Evolutionary conservation across 306 rosid species (phyloP).

Genomic region (Dryas alaskensis): DNA sequence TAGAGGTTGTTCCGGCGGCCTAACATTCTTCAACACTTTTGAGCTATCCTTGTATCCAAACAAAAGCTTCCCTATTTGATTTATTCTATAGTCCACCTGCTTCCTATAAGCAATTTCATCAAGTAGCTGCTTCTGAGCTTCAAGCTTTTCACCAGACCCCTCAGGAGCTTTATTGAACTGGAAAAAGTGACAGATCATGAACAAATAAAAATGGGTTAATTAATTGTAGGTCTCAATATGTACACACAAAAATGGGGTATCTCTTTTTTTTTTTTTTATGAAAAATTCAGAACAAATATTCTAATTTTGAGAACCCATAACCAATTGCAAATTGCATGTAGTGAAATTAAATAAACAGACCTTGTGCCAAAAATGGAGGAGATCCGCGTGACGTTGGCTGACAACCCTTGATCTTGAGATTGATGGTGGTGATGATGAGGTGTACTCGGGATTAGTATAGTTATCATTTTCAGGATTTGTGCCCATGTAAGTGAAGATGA

Average conservation of each 20-base stretch:
- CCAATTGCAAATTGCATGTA: no score
- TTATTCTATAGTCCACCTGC: conserved; percentile 31
- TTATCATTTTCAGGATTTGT: conserved; percentile 6
- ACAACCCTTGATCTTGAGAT: conserved; percentile 15
- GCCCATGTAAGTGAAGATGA: conserved; percentile 42
- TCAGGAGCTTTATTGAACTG: conserved; percentile 42
- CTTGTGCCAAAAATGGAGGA: conserved; percentile 44
- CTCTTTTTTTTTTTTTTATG: not conserved
- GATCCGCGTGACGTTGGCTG: conserved; percentile 44
- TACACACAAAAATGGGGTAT: no score
- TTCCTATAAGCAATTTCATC: conserved; percentile 36
- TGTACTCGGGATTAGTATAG: not conserved
- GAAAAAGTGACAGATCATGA: not conserved
- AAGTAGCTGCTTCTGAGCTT: conserved; percentile 37
- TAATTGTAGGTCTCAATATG: no score
- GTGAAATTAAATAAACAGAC: conserved; percentile 17
- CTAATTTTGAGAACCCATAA: no score
- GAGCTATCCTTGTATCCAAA: conserved; percentile 39
- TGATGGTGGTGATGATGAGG: conserved; percentile 1
- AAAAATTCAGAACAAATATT: not conserved
- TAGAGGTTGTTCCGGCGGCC: conserved; percentile 46
- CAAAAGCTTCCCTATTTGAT: conserved; percentile 36
- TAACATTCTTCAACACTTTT: conserved; percentile 27
- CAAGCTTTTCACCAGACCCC: conserved; percentile 36
- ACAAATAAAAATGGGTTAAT: not conserved